phyloP scores from a whole-genome alignment of 2,329 filamentous ascomycete species.

The Trichophyton mentagrophytes region DNA sequence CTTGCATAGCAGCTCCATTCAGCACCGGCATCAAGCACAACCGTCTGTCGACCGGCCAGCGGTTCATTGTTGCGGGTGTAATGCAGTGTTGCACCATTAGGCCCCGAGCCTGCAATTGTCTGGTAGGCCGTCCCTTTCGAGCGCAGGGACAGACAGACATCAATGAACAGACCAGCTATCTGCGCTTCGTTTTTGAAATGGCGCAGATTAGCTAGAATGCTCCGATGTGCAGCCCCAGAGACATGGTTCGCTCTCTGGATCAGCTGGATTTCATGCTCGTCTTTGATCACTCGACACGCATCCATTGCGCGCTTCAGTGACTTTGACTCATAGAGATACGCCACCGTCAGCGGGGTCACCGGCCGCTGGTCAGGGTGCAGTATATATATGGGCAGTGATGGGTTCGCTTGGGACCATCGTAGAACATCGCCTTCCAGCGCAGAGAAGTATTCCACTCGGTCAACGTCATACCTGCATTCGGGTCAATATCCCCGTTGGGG shows the following conservation, averaged over 20 bases:
- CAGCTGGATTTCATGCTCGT: constrained; percentile 60
- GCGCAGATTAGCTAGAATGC: constrained; percentile 48
- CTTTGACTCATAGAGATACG: constrained; percentile 16
- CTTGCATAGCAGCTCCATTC: constrained; percentile 63
- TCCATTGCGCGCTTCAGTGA: constrained; percentile 46
- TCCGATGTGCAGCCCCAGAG: constrained; percentile 53
- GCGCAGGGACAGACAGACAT: constrained; percentile 60
- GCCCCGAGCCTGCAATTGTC: constrained; percentile 70
- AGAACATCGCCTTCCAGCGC: constrained; percentile 40
- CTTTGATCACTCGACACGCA: constrained; percentile 56
- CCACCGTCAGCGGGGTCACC: background rate
- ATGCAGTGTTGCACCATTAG: constrained; percentile 72
- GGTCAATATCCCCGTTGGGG: background rate
- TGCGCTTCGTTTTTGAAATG: constrained; percentile 64
- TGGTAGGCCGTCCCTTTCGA: constrained; percentile 77
- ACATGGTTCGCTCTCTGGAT: constrained; percentile 60
- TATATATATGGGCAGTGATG: constrained; percentile 23
- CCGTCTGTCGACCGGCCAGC: constrained; percentile 57
- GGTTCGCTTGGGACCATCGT: constrained; percentile 21
- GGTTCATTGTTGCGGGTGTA: constrained; percentile 69
- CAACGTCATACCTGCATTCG: constrained; percentile 48
- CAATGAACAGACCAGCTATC: constrained; percentile 67
- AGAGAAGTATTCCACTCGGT: constrained; percentile 51
- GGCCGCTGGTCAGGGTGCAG: constrained; percentile 28
- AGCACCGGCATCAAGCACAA: constrained; percentile 73